Conservation (phyloP, 306 rosid genomes). For the Urtica urens region DNA sequence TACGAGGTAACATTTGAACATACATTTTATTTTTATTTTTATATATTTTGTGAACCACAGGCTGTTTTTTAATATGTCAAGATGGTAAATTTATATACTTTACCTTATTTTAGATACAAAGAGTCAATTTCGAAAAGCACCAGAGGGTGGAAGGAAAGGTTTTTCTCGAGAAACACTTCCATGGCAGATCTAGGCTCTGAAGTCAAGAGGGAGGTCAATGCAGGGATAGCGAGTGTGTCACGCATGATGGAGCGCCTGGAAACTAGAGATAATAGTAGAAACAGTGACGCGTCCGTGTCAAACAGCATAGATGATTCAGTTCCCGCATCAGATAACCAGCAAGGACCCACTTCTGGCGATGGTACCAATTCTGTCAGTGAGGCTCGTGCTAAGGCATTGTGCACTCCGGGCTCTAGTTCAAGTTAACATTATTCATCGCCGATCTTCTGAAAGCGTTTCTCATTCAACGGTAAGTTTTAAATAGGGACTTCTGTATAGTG, state of each 20-base stretch:
- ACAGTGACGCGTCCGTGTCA: slow-evolving; percentile 31
- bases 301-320: slow-evolving; percentile 32
- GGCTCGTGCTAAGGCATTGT: slow-evolving; percentile 28
- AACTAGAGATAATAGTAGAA: slow-evolving; percentile 49
- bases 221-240: slow-evolving; percentile 74
- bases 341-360: slow-evolving; percentile 30
- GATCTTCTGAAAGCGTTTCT: slow-evolving; percentile 27
- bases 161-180: slow-evolving; percentile 72
- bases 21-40: no score
- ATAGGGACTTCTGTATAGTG: slow-evolving; percentile 8
- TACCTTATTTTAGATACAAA: slow-evolving; percentile 51
- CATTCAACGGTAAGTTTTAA: slow-evolving; percentile 32
- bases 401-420: slow-evolving; percentile 74
- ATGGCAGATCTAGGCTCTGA: slow-evolving; percentile 81
- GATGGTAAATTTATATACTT: neutral
- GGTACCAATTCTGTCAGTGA: slow-evolving; percentile 32
- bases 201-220: slow-evolving; percentile 72
- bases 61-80: slow-evolving; percentile 3
- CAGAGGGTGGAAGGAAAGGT: slow-evolving; percentile 88
- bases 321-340: slow-evolving; percentile 31
- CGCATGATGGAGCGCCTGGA: slow-evolving; percentile 87
- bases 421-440: slow-evolving; percentile 30
- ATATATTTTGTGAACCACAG: slow-evolving; percentile 3
- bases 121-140: slow-evolving; percentile 95
- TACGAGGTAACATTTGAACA: slow-evolving; percentile 37